These are phyloP conservation scores for Aspergillus jensenii DNA, from an alignment of 2,329 filamentous ascomycete species.

Conservation along the genomic window DNA sequence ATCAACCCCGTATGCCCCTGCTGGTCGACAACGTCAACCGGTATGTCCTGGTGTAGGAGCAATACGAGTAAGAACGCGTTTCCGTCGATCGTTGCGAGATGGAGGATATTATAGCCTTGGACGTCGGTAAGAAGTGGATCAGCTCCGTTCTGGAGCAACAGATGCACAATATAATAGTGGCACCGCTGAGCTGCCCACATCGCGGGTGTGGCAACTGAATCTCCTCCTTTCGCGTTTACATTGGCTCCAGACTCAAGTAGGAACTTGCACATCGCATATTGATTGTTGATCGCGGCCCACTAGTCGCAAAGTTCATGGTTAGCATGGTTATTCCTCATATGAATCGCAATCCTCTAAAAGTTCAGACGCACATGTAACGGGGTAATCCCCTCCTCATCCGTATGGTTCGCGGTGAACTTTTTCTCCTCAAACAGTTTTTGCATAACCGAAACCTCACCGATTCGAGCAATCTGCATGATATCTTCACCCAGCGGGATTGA, in stretches of 20 bases:
- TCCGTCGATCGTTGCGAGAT: conserved; percentile 95
- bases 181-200: conserved; percentile 97
- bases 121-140: conserved; percentile 90
- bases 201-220: conserved; percentile 87
- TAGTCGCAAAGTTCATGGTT: conserved; percentile 40
- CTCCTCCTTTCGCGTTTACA: conserved; percentile 92
- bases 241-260: conserved; percentile 83
- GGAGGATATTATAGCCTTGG: conserved; percentile 96
- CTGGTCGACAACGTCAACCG: conserved; percentile 84
- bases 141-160: conserved; percentile 86
- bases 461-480: conserved; percentile 90
- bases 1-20: conserved; percentile 93
- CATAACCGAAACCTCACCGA: conserved; percentile 83
- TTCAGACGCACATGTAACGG: conserved; percentile 75
- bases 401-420: conserved; percentile 77
- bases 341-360: not conserved
- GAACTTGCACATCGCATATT: conserved; percentile 95
- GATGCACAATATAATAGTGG: conserved; percentile 93
- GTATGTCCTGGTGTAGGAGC: conserved; percentile 90
- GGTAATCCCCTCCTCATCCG: conserved; percentile 90
- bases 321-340: not conserved
- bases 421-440: conserved; percentile 84
- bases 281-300: conserved; percentile 99
- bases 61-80: conserved; percentile 88
- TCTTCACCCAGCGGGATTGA: conserved; percentile 63